Conservation (phyloP, 2,329 filamentous ascomycete species). For the Monosporascus sp. region DNA sequence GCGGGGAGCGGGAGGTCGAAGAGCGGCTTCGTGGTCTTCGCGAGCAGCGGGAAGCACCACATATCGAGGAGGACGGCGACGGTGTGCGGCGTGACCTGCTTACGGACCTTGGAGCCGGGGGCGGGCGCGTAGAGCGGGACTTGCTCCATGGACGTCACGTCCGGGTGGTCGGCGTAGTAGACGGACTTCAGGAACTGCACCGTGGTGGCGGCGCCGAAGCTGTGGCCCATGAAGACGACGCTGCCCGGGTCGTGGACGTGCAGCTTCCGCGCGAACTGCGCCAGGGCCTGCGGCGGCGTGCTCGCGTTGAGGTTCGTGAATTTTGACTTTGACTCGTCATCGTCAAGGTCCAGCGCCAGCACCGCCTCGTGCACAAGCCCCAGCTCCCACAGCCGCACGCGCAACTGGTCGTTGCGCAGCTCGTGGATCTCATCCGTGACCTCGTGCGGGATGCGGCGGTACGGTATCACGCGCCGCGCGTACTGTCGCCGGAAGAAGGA, state of each 20-base stretch:
- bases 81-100: slow-evolving; percentile 63
- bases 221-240: slow-evolving; percentile 73
- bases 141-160: slow-evolving; percentile 37
- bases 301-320: slow-evolving; percentile 48
- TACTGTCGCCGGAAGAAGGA: slow-evolving; percentile 19
- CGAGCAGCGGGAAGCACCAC: slow-evolving; percentile 70
- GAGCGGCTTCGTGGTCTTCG: slow-evolving; percentile 56
- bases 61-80: slow-evolving; percentile 70
- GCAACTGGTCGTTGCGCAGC: slow-evolving; percentile 64
- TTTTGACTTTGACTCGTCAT: slow-evolving; percentile 9
- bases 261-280: slow-evolving; percentile 55
- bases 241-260: slow-evolving; percentile 66
- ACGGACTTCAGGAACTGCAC: slow-evolving; percentile 75
- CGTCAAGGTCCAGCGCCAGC: slow-evolving; percentile 55
- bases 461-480: slow-evolving; percentile 36
- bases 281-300: slow-evolving; percentile 49
- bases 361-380: slow-evolving; percentile 65
- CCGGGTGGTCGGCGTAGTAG: slow-evolving; percentile 55
- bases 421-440: slow-evolving; percentile 60
- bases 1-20: slow-evolving; percentile 68
- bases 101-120: slow-evolving; percentile 47
- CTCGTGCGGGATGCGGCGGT: slow-evolving; percentile 54
- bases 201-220: slow-evolving; percentile 70
- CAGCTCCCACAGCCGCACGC: slow-evolving; percentile 74
- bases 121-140: slow-evolving; percentile 58